Evolutionary conservation across 495 filamentous ascomycete species (phyloP).

Genomic region (Schizothecium vesticola): DNA sequence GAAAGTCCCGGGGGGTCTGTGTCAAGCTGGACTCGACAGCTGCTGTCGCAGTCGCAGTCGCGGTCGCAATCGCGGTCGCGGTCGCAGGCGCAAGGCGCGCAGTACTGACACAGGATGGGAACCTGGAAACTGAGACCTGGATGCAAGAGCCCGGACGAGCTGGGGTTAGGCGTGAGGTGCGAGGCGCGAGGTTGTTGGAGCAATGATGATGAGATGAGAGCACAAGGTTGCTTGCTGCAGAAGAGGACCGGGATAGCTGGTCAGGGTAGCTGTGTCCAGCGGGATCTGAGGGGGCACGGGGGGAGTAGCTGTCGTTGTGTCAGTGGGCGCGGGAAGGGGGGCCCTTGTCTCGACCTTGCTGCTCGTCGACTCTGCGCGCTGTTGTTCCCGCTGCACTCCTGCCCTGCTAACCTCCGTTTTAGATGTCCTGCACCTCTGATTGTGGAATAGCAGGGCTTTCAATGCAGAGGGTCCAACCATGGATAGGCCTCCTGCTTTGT

Average conservation of each 20-base stretch:
- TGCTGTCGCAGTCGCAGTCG: background rate
- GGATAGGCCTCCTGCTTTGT: background rate
- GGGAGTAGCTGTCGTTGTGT: background rate
- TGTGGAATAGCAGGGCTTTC: background rate
- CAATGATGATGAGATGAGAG: background rate
- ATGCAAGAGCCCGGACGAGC: background rate
- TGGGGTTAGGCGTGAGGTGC: background rate
- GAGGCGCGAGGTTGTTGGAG: background rate
- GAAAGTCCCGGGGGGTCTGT: background rate
- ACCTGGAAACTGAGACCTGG: background rate
- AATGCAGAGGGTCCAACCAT: too few species aligned
- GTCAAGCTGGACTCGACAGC: background rate
- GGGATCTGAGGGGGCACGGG: background rate
- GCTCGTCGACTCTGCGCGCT: too few species aligned
- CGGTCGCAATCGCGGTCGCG: background rate
- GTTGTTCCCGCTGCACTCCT: background rate
- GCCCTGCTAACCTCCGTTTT: background rate
- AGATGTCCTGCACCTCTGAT: background rate
- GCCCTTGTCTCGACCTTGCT: slow-evolving; percentile 6
- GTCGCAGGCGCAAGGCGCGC: background rate
- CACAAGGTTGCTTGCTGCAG: slow-evolving; percentile 3
- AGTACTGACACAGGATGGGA: background rate
- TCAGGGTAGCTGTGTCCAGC: background rate
- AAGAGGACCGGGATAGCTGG: slow-evolving; percentile 4
- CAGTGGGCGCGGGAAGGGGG: background rate